Percentiles rank a stretch among this genome's conserved stretches.
phyloP scores from a whole-genome alignment of 768 basidiomycete species.

The Podaxis rugospora region DNA sequence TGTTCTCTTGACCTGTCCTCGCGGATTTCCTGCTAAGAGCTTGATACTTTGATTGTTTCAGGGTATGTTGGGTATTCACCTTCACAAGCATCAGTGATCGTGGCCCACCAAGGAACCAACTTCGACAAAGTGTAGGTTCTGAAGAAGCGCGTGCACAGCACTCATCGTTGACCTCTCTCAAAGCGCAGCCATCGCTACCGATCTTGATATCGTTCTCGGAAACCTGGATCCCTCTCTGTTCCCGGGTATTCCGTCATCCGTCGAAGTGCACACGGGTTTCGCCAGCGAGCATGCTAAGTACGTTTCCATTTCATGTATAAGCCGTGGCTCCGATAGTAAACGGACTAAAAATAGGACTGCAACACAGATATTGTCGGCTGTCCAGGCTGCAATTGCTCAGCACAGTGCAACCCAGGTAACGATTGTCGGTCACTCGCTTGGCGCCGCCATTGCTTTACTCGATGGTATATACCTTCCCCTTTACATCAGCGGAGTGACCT shows the following conservation, averaged over 20 bases:
- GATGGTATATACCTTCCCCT: slow-evolving; percentile 53
- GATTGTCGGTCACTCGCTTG: slow-evolving; percentile 41
- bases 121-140: slow-evolving; percentile 26
- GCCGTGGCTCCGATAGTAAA: not conserved
- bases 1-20: not conserved
- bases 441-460: slow-evolving; percentile 46
- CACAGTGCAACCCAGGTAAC: slow-evolving; percentile 31
- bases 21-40: not conserved
- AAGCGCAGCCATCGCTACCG: slow-evolving; percentile 35
- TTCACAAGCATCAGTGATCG: slow-evolving; percentile 24
- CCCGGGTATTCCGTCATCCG: slow-evolving; percentile 33
- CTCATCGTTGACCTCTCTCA: not conserved
- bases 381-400: slow-evolving; percentile 28
- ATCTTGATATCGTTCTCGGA: slow-evolving; percentile 29
- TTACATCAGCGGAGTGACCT: slow-evolving; percentile 36
- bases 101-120: slow-evolving; percentile 33
- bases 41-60: not conserved
- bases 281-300: slow-evolving; percentile 36
- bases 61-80: slow-evolving; percentile 12
- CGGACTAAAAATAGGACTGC: slow-evolving; percentile 31
- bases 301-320: slow-evolving; percentile 2
- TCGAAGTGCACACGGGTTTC: slow-evolving; percentile 44
- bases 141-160: not conserved
- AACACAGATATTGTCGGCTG: slow-evolving; percentile 32
- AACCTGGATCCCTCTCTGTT: slow-evolving; percentile 33